phyloP scores from a whole-genome alignment of 768 basidiomycete genomes.

The Panaeolus papilionaceus region DNA sequence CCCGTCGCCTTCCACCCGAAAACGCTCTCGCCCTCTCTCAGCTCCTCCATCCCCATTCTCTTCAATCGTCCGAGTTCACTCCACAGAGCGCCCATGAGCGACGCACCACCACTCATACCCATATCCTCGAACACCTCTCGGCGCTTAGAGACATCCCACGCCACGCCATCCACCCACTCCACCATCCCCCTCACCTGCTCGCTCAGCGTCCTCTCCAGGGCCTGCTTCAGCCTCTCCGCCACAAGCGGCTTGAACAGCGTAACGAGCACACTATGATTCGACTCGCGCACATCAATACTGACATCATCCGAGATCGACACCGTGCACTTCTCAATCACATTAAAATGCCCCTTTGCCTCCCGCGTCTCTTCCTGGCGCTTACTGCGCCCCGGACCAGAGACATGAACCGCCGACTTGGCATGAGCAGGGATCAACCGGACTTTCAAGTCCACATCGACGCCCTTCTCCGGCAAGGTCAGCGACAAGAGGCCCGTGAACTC shows the following conservation, averaged over 20 bases:
- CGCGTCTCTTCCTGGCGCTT: conserved; percentile 48
- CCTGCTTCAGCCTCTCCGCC: conserved; percentile 59
- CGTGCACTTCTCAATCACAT: conserved; percentile 60
- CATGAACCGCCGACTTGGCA: background rate
- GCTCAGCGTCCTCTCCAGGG: conserved; percentile 62
- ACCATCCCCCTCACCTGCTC: conserved; percentile 59
- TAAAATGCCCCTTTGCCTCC: conserved; percentile 52
- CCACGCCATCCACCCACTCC: conserved; percentile 59
- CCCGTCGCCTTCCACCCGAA: conserved; percentile 62
- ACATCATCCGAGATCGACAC: conserved; percentile 65
- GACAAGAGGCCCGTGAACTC: conserved; percentile 69
- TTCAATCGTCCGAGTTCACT: conserved; percentile 69
- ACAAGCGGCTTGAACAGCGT: conserved; percentile 70
- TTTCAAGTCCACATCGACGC: conserved; percentile 72
- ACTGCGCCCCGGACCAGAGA: conserved; percentile 26
- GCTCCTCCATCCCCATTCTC: conserved; percentile 38
- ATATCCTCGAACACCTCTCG: conserved; percentile 70
- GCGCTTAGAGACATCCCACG: conserved; percentile 63
- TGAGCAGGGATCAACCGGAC: conserved; percentile 62
- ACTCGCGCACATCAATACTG: conserved; percentile 58
- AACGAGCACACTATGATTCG: conserved; percentile 68
- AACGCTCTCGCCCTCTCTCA: conserved; percentile 31
- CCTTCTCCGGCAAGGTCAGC: conserved; percentile 67
- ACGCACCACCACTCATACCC: conserved; percentile 55
- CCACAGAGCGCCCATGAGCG: conserved; percentile 68